Evolutionary conservation across 2,329 filamentous ascomycete genomes (phyloP), one percentile per base, ranked within the genome.

Genomic region (Claviceps purpurea): DNA sequence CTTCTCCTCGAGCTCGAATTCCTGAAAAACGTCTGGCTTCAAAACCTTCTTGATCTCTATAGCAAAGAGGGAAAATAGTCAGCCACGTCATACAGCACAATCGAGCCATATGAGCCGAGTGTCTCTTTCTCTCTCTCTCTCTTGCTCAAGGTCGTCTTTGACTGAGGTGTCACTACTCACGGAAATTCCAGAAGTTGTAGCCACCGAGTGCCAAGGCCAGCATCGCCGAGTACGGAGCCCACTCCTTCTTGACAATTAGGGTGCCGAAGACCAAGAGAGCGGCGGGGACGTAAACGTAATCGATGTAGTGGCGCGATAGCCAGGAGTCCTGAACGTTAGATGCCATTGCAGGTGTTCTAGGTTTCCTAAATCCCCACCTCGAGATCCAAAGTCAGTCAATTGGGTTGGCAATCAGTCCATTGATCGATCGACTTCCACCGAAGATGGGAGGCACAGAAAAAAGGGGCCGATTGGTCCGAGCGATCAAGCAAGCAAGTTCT

Each of bases 1-100:
- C 81, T 96, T 97, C 71, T 97, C 88, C 70, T 86, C 84, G 61
- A 98, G 84, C 67, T 88, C 84, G 66, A 96, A 96, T 54, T 95
- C 81, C 68, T 96, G 89, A 79, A 95, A 96, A 49, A 78, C 77
- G 60, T 84, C 82, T 37, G 90, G 89, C 73, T 91, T 91, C 61
- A 98, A 80, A 58, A 93, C 84, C 70, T 87, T 89, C 68, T 84
- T 82, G 56, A 82, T 76, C 66, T 82, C 88, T 89, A 67, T 30
- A 53, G 22, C 43, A 43, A 38, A 20, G 18, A 11, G 20, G 13
- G 24, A 8, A 24, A 42, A 47, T 2, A 22, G 42, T 50, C 37
- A 37, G 45, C 34, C 51, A 48, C 58, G 57, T 59, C 8, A 20
- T 55, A 54, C 41, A 44, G 44, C 7, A 22, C 49, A 22, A 20